Conservation (phyloP, 2,329 filamentous ascomycete genomes). For the Aspergillus hiratsukae region DNA sequence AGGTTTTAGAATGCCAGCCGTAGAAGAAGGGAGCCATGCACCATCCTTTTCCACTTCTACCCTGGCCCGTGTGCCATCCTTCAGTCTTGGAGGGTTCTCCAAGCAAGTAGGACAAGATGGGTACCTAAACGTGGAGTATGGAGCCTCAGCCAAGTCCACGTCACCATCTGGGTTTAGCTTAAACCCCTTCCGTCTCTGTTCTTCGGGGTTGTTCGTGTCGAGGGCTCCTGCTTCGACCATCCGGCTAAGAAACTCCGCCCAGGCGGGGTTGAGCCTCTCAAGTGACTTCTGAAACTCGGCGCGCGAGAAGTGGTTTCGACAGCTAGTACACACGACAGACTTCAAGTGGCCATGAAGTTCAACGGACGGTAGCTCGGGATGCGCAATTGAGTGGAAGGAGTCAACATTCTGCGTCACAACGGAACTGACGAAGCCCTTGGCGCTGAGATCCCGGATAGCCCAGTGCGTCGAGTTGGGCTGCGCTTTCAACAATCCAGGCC, state of each 20-base stretch:
- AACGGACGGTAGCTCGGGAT: slow-evolving; percentile 68
- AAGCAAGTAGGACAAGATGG: slow-evolving; percentile 83
- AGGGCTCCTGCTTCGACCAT: slow-evolving; percentile 71
- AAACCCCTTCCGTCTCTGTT: slow-evolving; percentile 64
- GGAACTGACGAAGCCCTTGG: slow-evolving; percentile 65
- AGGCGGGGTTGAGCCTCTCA: slow-evolving; percentile 75
- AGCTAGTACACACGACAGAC: slow-evolving; percentile 74
- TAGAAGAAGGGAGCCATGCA: slow-evolving; percentile 64
- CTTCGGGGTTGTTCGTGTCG: slow-evolving; percentile 68
- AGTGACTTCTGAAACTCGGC: slow-evolving; percentile 71
- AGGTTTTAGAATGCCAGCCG: slow-evolving; percentile 81
- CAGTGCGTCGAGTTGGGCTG: slow-evolving; percentile 74
- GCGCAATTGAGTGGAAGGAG: slow-evolving; percentile 78
- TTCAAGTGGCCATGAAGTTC: slow-evolving; percentile 91
- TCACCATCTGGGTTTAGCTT: slow-evolving; percentile 92
- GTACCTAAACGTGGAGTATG: slow-evolving; percentile 86
- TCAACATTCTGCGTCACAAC: slow-evolving; percentile 97
- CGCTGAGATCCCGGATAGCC: slow-evolving; percentile 68
- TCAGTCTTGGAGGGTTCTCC: slow-evolving; percentile 53
- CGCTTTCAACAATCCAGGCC: slow-evolving; percentile 76
- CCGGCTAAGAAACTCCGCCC: slow-evolving; percentile 70
- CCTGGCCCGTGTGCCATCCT: slow-evolving; percentile 51
- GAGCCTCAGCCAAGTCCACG: slow-evolving; percentile 79
- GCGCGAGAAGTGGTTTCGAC: slow-evolving; percentile 66
- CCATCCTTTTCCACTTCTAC: slow-evolving; percentile 75